phyloP scores from a whole-genome alignment of 441 rosid genomes.

The Mallotus japonicus region DNA sequence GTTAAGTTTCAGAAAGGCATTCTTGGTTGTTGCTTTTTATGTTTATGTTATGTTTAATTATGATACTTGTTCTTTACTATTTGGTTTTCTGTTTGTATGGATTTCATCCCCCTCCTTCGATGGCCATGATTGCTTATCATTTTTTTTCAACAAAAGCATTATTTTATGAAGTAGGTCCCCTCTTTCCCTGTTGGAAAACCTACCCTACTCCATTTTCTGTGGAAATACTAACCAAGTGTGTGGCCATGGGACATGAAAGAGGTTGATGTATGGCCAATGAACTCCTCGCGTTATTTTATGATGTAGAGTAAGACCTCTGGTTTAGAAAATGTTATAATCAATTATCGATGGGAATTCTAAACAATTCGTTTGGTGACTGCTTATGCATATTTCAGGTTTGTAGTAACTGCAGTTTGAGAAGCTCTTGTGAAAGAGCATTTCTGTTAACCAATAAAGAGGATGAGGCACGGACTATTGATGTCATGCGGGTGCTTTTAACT shows the following conservation, averaged over 20 bases:
- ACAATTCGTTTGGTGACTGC: slow-evolving; percentile 19
- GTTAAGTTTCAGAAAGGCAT: not conserved
- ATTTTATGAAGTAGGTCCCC: too few species aligned
- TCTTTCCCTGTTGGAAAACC: too few species aligned
- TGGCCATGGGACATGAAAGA: too few species aligned
- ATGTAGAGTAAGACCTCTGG: not conserved
- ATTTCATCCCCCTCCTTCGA: not conserved
- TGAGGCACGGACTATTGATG: slow-evolving; percentile 82
- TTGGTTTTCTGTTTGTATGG: not conserved
- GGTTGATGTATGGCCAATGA: too few species aligned
- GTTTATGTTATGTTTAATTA: not conserved
- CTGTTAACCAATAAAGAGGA: slow-evolving; percentile 85
- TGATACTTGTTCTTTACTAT: not conserved
- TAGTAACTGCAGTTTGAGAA: slow-evolving; percentile 89
- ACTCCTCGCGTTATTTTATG: not conserved
- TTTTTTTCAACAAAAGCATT: not conserved
- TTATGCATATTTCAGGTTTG: slow-evolving; percentile 65
- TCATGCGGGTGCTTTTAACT: slow-evolving; percentile 71
- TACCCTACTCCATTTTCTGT: too few species aligned
- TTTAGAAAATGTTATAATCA: slow-evolving; percentile 3
- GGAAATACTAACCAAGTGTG: too few species aligned
- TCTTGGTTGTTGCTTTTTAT: not conserved
- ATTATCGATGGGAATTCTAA: not conserved
- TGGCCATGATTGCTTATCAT: not conserved
- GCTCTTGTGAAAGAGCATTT: slow-evolving; percentile 78